A percentile compares a stretch with the other conserved stretches of the same genome.
These are phyloP conservation scores for Aspergillus hancockii DNA, from an alignment of 495 filamentous ascomycete genomes.

Conservation along the genomic window DNA sequence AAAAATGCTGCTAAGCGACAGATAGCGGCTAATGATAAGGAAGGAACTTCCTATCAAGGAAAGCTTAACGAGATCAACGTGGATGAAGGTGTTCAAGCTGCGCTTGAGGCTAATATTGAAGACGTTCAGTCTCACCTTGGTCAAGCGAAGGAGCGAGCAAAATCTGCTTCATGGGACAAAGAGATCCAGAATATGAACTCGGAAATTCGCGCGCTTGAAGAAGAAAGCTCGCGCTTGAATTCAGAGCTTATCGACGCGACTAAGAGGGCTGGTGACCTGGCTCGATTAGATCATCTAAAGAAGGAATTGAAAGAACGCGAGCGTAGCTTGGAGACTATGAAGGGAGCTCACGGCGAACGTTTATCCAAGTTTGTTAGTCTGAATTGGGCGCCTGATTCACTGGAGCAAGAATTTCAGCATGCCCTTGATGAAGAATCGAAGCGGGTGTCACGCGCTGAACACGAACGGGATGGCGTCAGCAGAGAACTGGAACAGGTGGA, in stretches of 20 bases:
- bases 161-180: slow-evolving; percentile 64
- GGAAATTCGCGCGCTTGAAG: slow-evolving; percentile 66
- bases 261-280: slow-evolving; percentile 72
- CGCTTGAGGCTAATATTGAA: slow-evolving; percentile 69
- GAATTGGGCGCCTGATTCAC: slow-evolving; percentile 65
- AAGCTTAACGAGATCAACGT: slow-evolving; percentile 69
- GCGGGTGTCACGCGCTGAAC: slow-evolving; percentile 60
- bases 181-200: slow-evolving; percentile 62
- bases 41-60: slow-evolving; percentile 59
- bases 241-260: slow-evolving; percentile 79
- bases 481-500: slow-evolving; percentile 77
- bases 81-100: slow-evolving; percentile 79
- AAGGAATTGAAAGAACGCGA: slow-evolving; percentile 72
- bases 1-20: slow-evolving; percentile 69
- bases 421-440: slow-evolving; percentile 57
- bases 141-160: slow-evolving; percentile 60
- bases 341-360: slow-evolving; percentile 67
- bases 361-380: slow-evolving; percentile 61
- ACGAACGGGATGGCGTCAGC: slow-evolving; percentile 65
- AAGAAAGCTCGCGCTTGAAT: slow-evolving; percentile 65
- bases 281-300: slow-evolving; percentile 74
- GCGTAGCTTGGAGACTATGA: slow-evolving; percentile 74
- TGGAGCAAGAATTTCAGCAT: slow-evolving; percentile 73
- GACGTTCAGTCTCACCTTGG: slow-evolving; percentile 66
- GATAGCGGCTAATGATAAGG: slow-evolving; percentile 68